Base-by-base conservation (phyloP, 2,329 filamentous ascomycete genomes). In the Colletotrichum plurivorum region DNA sequence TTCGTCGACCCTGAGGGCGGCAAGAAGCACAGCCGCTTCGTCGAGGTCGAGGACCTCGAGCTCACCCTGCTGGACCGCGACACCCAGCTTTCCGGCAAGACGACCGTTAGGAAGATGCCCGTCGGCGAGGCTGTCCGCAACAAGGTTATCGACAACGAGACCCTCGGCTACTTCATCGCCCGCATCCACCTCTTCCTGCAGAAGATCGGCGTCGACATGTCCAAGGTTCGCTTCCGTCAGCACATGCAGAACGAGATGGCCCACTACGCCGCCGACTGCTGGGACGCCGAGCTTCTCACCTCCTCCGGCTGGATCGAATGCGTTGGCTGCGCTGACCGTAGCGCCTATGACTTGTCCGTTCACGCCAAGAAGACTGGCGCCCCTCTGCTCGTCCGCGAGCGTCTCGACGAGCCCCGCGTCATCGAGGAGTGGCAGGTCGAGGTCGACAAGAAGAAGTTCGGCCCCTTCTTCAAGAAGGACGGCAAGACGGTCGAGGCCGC, bases 231-330 rank as follows among this genome's bases (percentile, higher is more conserved):
- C 62, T 98, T 98, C 88, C 90, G 96, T 77, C 96, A 99, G 83
- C 96, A 99, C 83, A 98, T 99, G 95, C 84, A 83, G 69, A 89
- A 89, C 75, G 87, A 89, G 77, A 89, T 89, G 87, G 88, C 96
- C 16, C 96, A 99, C 83, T 99, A 99, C 79, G 96, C 96, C 54
- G 89, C 91, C 64, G 96, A 99, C 84, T 99, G 96, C 84, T 98
- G 96, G 96, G 96, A 99, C 81, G 95, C 94, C 15, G 96, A 99
- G 81, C 85, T 99, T 63, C 86, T 93, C 71, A 98, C 94, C 67
- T 95, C 93, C 71, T 95, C 95, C 76, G 96, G 96, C 79, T 99
- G 96, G 96, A 93, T 98, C 72, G 96, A 99, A 85, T 98, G 95
- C 80, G 95, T 98, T 76, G 96, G 96, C 71, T 98, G 96, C 81